These are phyloP conservation scores for Ceratobasidium theobromae DNA, from an alignment of 1,284 basidiomycete species.

Conservation along the genomic window DNA sequence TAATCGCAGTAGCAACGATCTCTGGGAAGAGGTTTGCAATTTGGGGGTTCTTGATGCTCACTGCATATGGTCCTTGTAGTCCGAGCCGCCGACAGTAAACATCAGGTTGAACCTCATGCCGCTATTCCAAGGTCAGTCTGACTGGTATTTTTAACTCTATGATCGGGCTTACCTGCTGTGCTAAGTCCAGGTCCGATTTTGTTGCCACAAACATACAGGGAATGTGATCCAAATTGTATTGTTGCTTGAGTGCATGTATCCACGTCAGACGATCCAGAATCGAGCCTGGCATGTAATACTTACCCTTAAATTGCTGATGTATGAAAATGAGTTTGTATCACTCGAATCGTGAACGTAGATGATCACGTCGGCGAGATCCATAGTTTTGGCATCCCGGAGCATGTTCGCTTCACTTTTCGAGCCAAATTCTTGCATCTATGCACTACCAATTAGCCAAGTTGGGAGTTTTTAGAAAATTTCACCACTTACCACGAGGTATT, in stretches of 20 bases:
- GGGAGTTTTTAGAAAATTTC: not conserved
- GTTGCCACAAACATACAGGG: slow-evolving; percentile 98
- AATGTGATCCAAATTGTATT: slow-evolving; percentile 91
- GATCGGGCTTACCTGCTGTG: slow-evolving; percentile 68
- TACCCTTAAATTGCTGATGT: slow-evolving; percentile 93
- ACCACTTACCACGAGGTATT: slow-evolving; percentile 85
- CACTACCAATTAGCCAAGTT: not conserved
- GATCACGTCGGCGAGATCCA: slow-evolving; percentile 90
- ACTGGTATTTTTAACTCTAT: not conserved
- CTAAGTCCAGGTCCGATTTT: slow-evolving; percentile 95
- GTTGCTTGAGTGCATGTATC: slow-evolving; percentile 63
- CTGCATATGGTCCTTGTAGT: slow-evolving; percentile 85
- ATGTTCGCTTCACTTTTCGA: slow-evolving; percentile 92
- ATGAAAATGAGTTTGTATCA: slow-evolving; percentile 98
- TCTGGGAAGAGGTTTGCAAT: slow-evolving; percentile 88
- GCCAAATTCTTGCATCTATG: slow-evolving; percentile 95
- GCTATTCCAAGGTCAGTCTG: slow-evolving; percentile 48
- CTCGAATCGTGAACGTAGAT: slow-evolving; percentile 97
- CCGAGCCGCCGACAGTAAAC: slow-evolving; percentile 88
- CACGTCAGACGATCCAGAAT: not conserved
- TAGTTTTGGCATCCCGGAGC: slow-evolving; percentile 85
- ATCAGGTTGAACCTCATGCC: slow-evolving; percentile 98
- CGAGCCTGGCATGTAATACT: slow-evolving; percentile 42
- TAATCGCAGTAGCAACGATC: slow-evolving; percentile 81
- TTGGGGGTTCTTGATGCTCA: slow-evolving; percentile 83